Percentiles rank a stretch among this genome's conserved stretches.
phyloP scores from a whole-genome alignment of 2,329 filamentous ascomycete species.

The Arthrinium puccinioides region DNA sequence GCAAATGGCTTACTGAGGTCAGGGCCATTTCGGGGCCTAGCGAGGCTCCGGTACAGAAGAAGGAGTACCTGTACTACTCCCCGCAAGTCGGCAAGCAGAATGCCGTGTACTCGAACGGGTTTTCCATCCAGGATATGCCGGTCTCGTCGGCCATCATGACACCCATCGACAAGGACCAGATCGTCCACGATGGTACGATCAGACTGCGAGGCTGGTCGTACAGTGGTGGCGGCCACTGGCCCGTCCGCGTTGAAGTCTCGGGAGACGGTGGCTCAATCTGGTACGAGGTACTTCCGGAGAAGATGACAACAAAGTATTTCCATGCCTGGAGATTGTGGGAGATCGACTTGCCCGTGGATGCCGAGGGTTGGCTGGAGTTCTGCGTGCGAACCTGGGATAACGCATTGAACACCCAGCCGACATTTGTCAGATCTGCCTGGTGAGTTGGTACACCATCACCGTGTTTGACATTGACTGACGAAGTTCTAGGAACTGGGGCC shows the following conservation, averaged over 20 bases:
- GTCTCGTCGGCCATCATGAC: conserved; percentile 61
- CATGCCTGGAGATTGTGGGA: conserved; percentile 61
- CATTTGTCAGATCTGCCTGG: conserved; percentile 46
- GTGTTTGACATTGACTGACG: not conserved
- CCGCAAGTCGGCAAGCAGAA: conserved; percentile 65
- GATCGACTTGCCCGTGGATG: conserved; percentile 53
- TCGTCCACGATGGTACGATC: conserved; percentile 54
- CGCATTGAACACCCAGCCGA: conserved; percentile 52
- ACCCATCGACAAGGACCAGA: conserved; percentile 51
- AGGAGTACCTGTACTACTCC: conserved; percentile 63
- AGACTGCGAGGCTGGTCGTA: conserved; percentile 51
- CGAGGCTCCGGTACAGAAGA: conserved; percentile 53
- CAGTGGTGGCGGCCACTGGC: conserved; percentile 50
- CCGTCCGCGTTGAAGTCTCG: conserved; percentile 56
- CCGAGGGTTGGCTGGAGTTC: conserved; percentile 55
- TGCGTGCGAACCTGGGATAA: conserved; percentile 56
- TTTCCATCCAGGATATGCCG: conserved; percentile 67
- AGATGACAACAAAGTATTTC: conserved; percentile 54
- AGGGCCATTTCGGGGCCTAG: conserved; percentile 51
- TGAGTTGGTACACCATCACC: conserved; percentile 5
- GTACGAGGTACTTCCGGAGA: conserved; percentile 55
- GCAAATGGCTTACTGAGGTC: conserved; percentile 57
- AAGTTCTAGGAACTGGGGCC: conserved; percentile 53
- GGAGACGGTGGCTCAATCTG: conserved; percentile 56
- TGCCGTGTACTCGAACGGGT: conserved; percentile 47